phyloP scores from a whole-genome alignment of 805 yeast genomes.

The Scheffersomyces lignosus region DNA sequence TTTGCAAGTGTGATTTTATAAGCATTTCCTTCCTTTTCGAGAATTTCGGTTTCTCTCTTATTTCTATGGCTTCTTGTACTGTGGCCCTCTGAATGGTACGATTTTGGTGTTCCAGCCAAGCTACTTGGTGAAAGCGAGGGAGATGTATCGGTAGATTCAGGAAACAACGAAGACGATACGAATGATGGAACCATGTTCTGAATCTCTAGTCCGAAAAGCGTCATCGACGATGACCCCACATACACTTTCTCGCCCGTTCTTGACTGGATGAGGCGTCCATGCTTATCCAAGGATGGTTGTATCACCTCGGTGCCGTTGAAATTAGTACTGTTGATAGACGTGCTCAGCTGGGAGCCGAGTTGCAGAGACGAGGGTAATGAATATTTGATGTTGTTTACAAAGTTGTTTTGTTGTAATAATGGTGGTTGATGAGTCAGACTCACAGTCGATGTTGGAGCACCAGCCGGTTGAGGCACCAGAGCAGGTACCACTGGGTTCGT shows the following conservation, averaged over 20 bases:
- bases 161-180: conserved; percentile 14
- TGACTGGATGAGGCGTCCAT: conserved; percentile 70
- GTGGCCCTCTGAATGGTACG: conserved; percentile 1
- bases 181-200: conserved; percentile 57
- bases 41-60: conserved; percentile 52
- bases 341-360: conserved; percentile 1
- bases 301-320: conserved; percentile 48
- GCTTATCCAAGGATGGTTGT: conserved; percentile 68
- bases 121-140: conserved; percentile 12
- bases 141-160: conserved; percentile 15
- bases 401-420: conserved; percentile 6
- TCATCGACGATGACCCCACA: conserved; percentile 83
- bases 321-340: neutral
- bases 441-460: conserved; percentile 2
- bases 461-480: conserved; percentile 5
- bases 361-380: conserved; percentile 9
- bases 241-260: conserved; percentile 74
- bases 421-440: neutral
- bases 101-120: conserved; percentile 5
- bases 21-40: conserved; percentile 77
- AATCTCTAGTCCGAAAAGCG: conserved; percentile 74
- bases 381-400: conserved; percentile 14
- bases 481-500: conserved; percentile 1
- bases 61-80: neutral
- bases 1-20: conserved; percentile 68